Evolutionary conservation across 1,284 basidiomycete species (phyloP), one percentile per base, ranked within the genome.

Genomic region (Gomphus sp.): DNA sequence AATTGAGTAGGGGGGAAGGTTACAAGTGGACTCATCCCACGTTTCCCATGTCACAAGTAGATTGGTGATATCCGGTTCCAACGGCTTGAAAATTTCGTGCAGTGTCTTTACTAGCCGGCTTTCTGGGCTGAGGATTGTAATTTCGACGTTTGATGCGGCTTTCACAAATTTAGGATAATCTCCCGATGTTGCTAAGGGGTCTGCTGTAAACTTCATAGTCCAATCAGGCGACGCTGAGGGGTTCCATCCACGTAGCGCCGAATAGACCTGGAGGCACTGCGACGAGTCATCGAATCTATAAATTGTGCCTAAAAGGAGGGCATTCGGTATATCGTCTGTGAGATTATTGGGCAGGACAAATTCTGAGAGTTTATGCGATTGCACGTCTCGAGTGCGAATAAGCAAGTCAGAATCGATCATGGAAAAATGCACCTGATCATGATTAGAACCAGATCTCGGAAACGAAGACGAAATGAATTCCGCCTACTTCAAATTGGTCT

Each of bases 231-330:
- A 59, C 1, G 55, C 14, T 0, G 62, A 64, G 1, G 41, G 9
- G 11, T 61, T 43, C 73, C 72, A 72, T 2, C 64, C 59, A 1
- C 10, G 55, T 8, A 61, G 49, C 1, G 75, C n/a, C n/a, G n/a
- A 74, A 8, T 76, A 73, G 39, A 79, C 69, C 62, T 76, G 73
- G 0, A 79, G 63, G 3, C 64, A 45, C 0, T 63, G 61, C 0
- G 66, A 68, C 0, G 60, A 34, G 4, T 74, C 51, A 8, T 72
- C 62, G 37, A 78, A 60, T 77, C 77, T 79, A 62, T 77, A 76
- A 5, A 63, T 65, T 52, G 72, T 69, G 10, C 69, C 66, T 0
- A 66, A 31, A 1, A 73, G 60, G 11, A 80, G 64, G 1, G 63
- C 56, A 0, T n/a, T 31, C 0, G 78, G 78, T 1, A 80, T 56